Percentiles rank a stretch among this genome's conserved stretches.
Evolutionary conservation across 2,329 filamentous ascomycete species (phyloP).

Genomic region (Fusarium cyanostomum): DNA sequence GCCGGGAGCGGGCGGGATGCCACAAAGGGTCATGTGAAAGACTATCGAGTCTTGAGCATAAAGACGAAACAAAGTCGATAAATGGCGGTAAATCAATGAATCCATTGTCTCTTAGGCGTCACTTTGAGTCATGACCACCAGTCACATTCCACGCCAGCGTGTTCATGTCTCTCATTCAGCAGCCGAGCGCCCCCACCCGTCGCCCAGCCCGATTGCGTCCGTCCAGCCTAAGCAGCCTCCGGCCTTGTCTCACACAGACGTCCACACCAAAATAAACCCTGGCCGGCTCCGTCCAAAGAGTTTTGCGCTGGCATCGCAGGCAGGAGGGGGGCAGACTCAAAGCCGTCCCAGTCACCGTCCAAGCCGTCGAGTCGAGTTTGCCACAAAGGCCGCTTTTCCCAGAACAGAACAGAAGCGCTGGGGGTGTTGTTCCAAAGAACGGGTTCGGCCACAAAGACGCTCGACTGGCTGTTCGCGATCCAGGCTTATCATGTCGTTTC

Average conservation of each 20-base stretch:
- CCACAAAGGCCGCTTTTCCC: conserved; percentile 38
- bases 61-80: neutral
- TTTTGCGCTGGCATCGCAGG: conserved; percentile 10
- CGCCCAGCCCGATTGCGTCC: conserved; percentile 41
- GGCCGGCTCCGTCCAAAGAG: conserved; percentile 37
- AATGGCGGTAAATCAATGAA: conserved; percentile 19
- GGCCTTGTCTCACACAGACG: conserved; percentile 35
- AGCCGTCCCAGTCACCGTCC: conserved; percentile 20
- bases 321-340: conserved; percentile 21
- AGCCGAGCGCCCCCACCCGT: conserved; percentile 13
- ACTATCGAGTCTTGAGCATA: conserved; percentile 3
- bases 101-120: conserved; percentile 27
- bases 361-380: neutral
- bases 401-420: conserved; percentile 39
- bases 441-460: conserved; percentile 39
- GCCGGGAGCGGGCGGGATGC: conserved; percentile 36
- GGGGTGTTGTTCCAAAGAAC: conserved; percentile 32
- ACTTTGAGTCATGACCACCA: conserved; percentile 41
- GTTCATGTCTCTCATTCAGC: conserved; percentile 33
- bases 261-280: conserved; percentile 33
- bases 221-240: conserved; percentile 7
- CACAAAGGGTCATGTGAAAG: conserved; percentile 41
- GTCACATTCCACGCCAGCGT: conserved; percentile 42
- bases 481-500: conserved; percentile 12
- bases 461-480: conserved; percentile 40